Conservation (phyloP, 305 asterid genomes). For the Caryopteris hybrid region DNA sequence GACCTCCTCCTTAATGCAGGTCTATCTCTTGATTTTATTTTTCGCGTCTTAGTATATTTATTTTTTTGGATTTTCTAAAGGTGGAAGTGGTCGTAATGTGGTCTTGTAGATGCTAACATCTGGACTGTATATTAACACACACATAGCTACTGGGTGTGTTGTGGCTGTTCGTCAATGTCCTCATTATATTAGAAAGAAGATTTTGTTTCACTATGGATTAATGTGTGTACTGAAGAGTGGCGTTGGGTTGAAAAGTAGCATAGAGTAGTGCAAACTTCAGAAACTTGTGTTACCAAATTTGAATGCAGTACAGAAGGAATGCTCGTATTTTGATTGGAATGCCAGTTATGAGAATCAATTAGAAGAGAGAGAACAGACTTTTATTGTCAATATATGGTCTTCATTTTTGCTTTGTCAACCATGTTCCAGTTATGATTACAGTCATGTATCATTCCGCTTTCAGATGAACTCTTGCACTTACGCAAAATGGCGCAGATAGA, state of each 20-base stretch:
- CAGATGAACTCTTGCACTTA: background rate
- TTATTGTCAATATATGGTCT: background rate
- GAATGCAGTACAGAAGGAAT: background rate
- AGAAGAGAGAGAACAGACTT: too few species aligned
- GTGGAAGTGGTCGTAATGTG: background rate
- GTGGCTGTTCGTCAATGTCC: background rate
- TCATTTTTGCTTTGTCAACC: background rate
- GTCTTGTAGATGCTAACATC: background rate
- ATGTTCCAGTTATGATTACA: background rate
- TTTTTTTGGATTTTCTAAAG: background rate
- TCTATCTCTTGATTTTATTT: constrained; percentile 7
- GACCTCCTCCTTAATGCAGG: constrained; percentile 79
- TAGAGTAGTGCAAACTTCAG: background rate
- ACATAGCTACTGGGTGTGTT: background rate
- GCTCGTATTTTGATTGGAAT: background rate
- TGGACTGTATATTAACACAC: background rate
- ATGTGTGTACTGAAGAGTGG: background rate
- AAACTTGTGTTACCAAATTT: background rate
- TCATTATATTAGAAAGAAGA: background rate
- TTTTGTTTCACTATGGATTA: background rate
- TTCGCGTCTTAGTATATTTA: too few species aligned
- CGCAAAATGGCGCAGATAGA: background rate
- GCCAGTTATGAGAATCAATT: background rate
- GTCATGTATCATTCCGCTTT: background rate
- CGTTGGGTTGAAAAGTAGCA: background rate